Percentiles rank a stretch among this genome's conserved stretches.
phyloP scores from a whole-genome alignment of 2,329 filamentous ascomycete genomes.

The Stagonosporopsis cucurbitacearum region DNA sequence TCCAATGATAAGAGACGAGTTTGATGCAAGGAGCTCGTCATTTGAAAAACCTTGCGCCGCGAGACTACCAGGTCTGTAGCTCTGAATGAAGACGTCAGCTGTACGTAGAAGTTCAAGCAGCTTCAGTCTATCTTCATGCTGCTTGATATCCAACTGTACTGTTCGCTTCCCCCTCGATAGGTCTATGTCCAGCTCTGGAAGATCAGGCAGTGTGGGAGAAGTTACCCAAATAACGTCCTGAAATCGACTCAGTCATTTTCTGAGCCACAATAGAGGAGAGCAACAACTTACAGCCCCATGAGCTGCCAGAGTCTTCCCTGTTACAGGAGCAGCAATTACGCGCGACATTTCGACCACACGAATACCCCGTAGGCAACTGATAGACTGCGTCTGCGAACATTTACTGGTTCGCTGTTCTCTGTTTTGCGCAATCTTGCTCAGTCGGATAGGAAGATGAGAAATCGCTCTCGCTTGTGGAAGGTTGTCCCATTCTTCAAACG shows the following conservation, averaged over 20 bases:
- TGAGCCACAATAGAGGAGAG: accelerated
- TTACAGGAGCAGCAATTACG: conserved; percentile 55
- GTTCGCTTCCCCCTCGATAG: conserved; percentile 58
- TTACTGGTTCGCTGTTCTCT: conserved; percentile 9
- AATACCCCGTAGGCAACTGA: conserved; percentile 51
- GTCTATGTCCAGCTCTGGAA: conserved; percentile 49
- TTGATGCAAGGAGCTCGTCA: conserved; percentile 48
- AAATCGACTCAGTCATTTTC: background rate
- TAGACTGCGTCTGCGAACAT: background rate
- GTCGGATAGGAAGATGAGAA: conserved; percentile 54
- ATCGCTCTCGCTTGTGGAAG: conserved; percentile 56
- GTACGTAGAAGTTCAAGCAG: conserved; percentile 54
- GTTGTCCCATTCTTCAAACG: conserved; percentile 60
- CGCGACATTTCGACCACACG: conserved; percentile 52
- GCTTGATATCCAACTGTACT: conserved; percentile 56
- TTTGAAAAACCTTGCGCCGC: conserved; percentile 53
- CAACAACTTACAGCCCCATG: conserved; percentile 46
- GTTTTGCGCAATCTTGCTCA: conserved; percentile 46
- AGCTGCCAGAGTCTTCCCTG: conserved; percentile 52
- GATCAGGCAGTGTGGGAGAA: conserved; percentile 52
- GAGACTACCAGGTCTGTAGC: conserved; percentile 59
- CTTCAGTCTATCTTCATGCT: conserved; percentile 49
- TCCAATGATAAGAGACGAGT: conserved; percentile 57
- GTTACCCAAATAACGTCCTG: conserved; percentile 56
- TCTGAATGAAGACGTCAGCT: conserved; percentile 62